Evolutionary conservation across 352 stramenopile species (phyloP), one percentile per base, ranked within the genome.

Genomic region (Phytophthora sp.): DNA sequence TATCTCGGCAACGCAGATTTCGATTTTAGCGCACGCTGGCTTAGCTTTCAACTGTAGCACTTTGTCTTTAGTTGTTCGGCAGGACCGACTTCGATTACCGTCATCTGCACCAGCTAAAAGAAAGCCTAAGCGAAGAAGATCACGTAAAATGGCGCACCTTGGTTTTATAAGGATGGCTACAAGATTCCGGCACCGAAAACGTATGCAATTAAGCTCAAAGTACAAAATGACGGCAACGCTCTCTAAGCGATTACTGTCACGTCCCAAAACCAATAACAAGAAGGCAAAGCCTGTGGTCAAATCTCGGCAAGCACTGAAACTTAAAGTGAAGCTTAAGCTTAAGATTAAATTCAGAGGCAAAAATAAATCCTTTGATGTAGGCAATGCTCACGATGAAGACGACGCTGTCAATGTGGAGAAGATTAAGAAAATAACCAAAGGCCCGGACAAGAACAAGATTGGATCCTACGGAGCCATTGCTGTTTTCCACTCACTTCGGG

Each of bases 401-500:
- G 20, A 63, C 2, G 8, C 24, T 42, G 30, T 3, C 4, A 63
- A 58, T 12, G 18, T 31, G 5, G 26, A 26, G 26, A 62, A 54
- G 28, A 54, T 26, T 10, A 30, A 46, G 26, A 59, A 52, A 20
- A 43, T 32, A 31, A 21, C 15, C 5, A 53, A 54, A 26, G 56
- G 43, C 5, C 15, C 39, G 5, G 52, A 64, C 38, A 69, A 59
- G 34, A 64, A 60, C 52, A 73, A 66, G 21, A 54, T 73, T 21
- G 65, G 65, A 12, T 60, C 65, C 5, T 52, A 49, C 9, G 65
- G 65, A 31, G 58, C 76, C 2, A 66, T 83, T 12, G 76, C 74
- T 1, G 46, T 95, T 5, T 92, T 89, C 38, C 73, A 68, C 10
- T 67, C 80, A 2, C 50, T 94, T 5, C 74, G 75, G 0, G 62